Evolutionary conservation across 257 asterid genomes (phyloP), one percentile per base, ranked within the genome.

Genomic region (Nicotiana attenuata): DNA sequence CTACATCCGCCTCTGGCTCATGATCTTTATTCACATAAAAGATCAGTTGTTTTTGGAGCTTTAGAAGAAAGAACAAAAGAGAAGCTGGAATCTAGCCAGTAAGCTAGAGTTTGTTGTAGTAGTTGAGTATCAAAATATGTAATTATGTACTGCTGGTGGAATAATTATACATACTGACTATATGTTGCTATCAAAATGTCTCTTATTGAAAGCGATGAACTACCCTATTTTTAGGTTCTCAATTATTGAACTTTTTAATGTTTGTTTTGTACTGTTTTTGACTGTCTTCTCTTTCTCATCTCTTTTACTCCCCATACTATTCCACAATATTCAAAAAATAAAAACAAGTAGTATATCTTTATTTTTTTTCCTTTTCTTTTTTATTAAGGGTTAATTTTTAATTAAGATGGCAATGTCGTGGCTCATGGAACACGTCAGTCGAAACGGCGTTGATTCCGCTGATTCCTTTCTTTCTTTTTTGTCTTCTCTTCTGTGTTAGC

Each of bases 381-480:
- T 45, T 7, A 47, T 1, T 73, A 47, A 50, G 28, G 24, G 22
- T 1, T 24, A 50, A 24, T 73, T 24, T 75, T 75, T 24, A 52
- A 52, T 15, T 24, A 75, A 50, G 80, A 20, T 50, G 80, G 83
- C 76, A 61, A 78, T 80, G 83, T 82, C 82, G 85, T 83, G 87
- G 82, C 84, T 82, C 82, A 83, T 83, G 90, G 85, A 53, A 86
- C 95, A 61, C 92, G 86, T 87, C 89, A 87, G 88, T 83, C 95
- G 89, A 90, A 90, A 92, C 95, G 95, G 88, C 97, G 94, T 66
- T 89, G 84, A 91, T 90, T 91, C 88, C 92, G 95, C 87, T 82
- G 92, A 90, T 91, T 89, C 92, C 90, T 87, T 89, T 81, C 90
- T 87, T 88, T 88, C 87, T 83, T 41, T 85, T 88, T 83, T 90